A percentile compares a stretch with the other conserved stretches of the same genome.
phyloP scores from a whole-genome alignment of 768 basidiomycete genomes.

The Trametopsis cervina region DNA sequence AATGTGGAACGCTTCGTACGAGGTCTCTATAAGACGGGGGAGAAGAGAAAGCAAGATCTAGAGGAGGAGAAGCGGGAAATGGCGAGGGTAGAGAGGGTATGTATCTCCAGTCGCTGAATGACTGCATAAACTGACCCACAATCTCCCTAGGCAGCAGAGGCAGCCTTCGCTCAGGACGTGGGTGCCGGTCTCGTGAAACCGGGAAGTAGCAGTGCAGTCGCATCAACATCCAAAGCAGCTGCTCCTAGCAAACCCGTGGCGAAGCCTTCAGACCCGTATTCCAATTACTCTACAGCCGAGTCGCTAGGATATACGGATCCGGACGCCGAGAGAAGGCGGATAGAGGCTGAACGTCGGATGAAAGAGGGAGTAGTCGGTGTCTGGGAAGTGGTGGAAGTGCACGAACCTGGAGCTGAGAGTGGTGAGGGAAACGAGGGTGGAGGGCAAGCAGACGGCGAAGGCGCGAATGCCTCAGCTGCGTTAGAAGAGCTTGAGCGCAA shows the following conservation, averaged over 20 bases:
- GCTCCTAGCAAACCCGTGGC: constrained; percentile 25
- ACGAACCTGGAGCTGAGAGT: constrained; percentile 20
- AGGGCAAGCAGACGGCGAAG: constrained; percentile 4
- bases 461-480: constrained; percentile 10
- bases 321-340: constrained; percentile 58
- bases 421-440: constrained; percentile 9
- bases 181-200: constrained; percentile 54
- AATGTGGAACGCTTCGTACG: constrained; percentile 90
- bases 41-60: constrained; percentile 76
- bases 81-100: constrained; percentile 74
- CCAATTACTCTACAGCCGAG: constrained; percentile 85
- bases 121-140: background rate
- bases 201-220: constrained; percentile 26
- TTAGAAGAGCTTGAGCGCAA: constrained; percentile 14
- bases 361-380: constrained; percentile 69
- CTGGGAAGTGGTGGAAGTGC: constrained; percentile 61
- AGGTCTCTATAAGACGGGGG: constrained; percentile 88
- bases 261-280: constrained; percentile 58
- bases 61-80: constrained; percentile 89
- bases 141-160: constrained; percentile 58
- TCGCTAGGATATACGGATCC: constrained; percentile 78
- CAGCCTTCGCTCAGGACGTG: constrained; percentile 73
- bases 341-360: constrained; percentile 50
- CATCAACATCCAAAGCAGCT: constrained; percentile 31
- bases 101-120: constrained; percentile 12